Evolutionary conservation across 805 yeast genomes (phyloP).

Genomic region (Starmerella asiatica): DNA sequence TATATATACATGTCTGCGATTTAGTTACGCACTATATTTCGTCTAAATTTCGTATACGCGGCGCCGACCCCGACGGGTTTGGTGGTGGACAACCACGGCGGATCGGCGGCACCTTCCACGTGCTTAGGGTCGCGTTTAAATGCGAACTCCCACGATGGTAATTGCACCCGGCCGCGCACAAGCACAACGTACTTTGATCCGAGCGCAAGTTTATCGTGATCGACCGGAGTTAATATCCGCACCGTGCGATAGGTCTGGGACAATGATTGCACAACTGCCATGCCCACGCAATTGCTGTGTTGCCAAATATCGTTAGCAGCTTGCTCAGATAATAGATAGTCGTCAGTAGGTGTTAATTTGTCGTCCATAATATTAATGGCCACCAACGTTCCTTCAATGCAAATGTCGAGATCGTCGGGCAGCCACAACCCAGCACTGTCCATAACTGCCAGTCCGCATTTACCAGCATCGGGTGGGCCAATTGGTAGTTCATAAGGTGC

Average conservation of each 20-base stretch:
- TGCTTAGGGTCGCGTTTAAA: constrained; percentile 21
- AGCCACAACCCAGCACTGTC: constrained; percentile 21
- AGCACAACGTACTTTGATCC: constrained; percentile 3
- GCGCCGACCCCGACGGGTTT: constrained; percentile 32
- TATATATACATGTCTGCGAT: background rate
- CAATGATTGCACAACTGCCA: constrained; percentile 57
- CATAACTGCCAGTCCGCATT: constrained; percentile 15
- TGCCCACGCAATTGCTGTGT: constrained; percentile 32
- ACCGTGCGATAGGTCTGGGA: constrained; percentile 30
- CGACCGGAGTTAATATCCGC: constrained; percentile 41
- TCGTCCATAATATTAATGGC: constrained; percentile 16
- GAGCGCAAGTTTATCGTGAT: constrained; percentile 16
- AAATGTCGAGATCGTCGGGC: constrained; percentile 19
- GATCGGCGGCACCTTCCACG: constrained; percentile 16
- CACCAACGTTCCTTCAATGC: constrained; percentile 28
- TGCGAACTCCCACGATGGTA: constrained; percentile 45
- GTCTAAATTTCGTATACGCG: constrained; percentile 44
- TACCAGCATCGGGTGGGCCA: constrained; percentile 13
- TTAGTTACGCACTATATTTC: constrained; percentile 34
- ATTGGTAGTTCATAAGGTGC: constrained; percentile 24
- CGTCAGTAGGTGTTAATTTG: background rate
- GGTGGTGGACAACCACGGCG: constrained; percentile 35
- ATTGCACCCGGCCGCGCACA: constrained; percentile 28
- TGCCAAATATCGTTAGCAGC: constrained; percentile 8
- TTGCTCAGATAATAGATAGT: constrained; percentile 4